phyloP scores from a whole-genome alignment of 495 filamentous ascomycete species.

The Aspergillus olivimuriae region DNA sequence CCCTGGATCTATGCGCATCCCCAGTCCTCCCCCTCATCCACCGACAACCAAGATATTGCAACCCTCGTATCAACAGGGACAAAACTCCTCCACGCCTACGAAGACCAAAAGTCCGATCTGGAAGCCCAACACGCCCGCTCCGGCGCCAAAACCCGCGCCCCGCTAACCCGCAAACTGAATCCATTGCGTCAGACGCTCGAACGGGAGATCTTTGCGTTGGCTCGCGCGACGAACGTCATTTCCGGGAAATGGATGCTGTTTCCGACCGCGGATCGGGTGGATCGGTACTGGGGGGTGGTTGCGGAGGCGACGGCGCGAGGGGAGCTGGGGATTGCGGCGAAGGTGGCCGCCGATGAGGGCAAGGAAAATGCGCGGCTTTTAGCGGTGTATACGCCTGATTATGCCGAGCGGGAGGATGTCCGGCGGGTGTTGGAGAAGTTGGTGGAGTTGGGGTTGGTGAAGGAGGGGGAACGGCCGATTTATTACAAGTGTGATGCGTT shows the following conservation, averaged over 20 bases:
- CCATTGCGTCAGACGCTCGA: slow-evolving; percentile 45
- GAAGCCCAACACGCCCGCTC: slow-evolving; percentile 32
- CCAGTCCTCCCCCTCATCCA: too few relatives aligned
- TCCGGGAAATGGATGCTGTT: slow-evolving; percentile 90
- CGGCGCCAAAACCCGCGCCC: slow-evolving; percentile 26
- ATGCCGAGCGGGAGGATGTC: slow-evolving; percentile 60
- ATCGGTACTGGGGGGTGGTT: slow-evolving; percentile 56
- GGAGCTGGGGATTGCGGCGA: slow-evolving; percentile 61
- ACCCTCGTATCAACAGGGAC: slow-evolving; percentile 40
- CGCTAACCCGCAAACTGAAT: slow-evolving; percentile 43
- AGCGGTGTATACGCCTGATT: slow-evolving; percentile 73
- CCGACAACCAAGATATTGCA: slow-evolving; percentile 22
- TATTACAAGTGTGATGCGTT: slow-evolving; percentile 83
- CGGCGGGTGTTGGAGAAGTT: slow-evolving; percentile 56
- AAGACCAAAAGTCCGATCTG: slow-evolving; percentile 27
- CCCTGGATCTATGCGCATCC: too few relatives aligned
- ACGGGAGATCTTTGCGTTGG: slow-evolving; percentile 49
- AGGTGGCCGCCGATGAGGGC: slow-evolving; percentile 56
- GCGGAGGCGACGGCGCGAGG: slow-evolving; percentile 56
- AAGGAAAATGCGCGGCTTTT: slow-evolving; percentile 45
- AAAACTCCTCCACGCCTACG: slow-evolving; percentile 36
- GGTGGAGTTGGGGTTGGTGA: slow-evolving; percentile 52
- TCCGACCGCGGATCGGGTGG: slow-evolving; percentile 45
- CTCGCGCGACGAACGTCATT: slow-evolving; percentile 46
- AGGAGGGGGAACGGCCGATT: slow-evolving; percentile 41